Conservation (phyloP, 2,329 filamentous ascomycete genomes). For the Phialemonium atrogriseum region DNA sequence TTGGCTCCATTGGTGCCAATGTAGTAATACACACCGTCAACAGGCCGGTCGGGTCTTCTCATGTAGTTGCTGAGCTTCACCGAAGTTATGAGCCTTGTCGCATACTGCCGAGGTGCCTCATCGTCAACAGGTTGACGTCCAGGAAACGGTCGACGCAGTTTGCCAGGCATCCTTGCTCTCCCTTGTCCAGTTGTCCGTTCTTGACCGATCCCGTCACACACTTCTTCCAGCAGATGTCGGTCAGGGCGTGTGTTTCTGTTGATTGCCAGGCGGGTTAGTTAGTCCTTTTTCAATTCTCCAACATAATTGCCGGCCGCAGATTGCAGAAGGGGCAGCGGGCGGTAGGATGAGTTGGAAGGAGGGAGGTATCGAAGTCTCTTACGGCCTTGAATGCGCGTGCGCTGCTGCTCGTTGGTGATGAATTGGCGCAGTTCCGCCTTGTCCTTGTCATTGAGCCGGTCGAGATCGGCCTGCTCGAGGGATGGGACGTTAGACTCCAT, state of each 20-base stretch:
- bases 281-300: too few species aligned
- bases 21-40: too few species aligned
- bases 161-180: conserved; percentile 74
- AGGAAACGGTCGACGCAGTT: conserved; percentile 95
- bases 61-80: too few species aligned
- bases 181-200: conserved; percentile 61
- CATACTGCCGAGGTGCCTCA: conserved; percentile 70
- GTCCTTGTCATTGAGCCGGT: conserved; percentile 70
- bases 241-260: conserved; percentile 45
- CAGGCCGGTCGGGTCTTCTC: too few species aligned
- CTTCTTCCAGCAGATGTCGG: conserved; percentile 88
- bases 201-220: conserved; percentile 73
- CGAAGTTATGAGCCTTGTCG: conserved; percentile 19
- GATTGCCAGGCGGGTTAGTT: conserved; percentile 1
- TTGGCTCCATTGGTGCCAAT: too few species aligned
- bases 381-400: conserved; percentile 60
- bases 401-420: conserved; percentile 76
- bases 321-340: too few species aligned
- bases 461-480: conserved; percentile 53
- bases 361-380: conserved; percentile 25
- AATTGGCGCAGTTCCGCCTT: conserved; percentile 85
- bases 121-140: conserved; percentile 77
- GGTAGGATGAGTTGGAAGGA: neutral
- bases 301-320: too few species aligned
- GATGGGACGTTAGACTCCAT: too few species aligned